A percentile compares a stretch with the other conserved stretches of the same genome.
phyloP scores from a whole-genome alignment of 345 rosid genomes.

The Carallia pectinifolia region DNA sequence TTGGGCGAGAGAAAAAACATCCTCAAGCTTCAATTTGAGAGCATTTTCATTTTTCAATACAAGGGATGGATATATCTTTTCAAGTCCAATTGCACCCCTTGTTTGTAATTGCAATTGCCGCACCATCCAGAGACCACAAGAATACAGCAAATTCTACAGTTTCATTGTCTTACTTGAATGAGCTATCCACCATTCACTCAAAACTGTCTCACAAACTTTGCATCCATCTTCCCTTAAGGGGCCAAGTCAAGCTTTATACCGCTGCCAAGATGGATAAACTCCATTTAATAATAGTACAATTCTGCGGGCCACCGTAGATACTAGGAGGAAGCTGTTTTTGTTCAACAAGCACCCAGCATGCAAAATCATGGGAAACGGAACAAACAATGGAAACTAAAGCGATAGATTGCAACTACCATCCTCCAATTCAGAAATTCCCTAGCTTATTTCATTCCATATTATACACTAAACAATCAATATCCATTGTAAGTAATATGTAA shows the following conservation, averaged over 20 bases:
- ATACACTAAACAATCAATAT: not conserved
- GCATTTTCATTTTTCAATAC: not conserved
- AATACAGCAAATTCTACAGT: not conserved
- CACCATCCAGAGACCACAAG: not conserved
- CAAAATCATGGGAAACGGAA: not conserved
- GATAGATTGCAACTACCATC: not conserved
- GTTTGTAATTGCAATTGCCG: not conserved
- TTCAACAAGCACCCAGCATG: not conserved
- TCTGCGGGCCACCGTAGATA: not conserved
- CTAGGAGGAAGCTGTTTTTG: not conserved
- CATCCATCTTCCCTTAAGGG: not conserved
- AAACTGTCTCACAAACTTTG: not conserved
- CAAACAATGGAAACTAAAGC: not conserved
- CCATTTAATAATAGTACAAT: not conserved
- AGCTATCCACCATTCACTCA: not conserved
- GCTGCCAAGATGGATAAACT: not conserved
- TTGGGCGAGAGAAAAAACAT: not conserved
- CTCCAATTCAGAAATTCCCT: not conserved
- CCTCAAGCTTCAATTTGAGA: not conserved
- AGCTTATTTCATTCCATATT: not conserved
- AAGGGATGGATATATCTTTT: not conserved
- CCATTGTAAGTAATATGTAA: not conserved
- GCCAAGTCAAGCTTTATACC: slow-evolving; percentile 2
- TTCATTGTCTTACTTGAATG: not conserved
- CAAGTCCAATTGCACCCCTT: not conserved